phyloP scores from a whole-genome alignment of 2,329 filamentous ascomycete genomes.

The Colletotrichum caudatum region DNA sequence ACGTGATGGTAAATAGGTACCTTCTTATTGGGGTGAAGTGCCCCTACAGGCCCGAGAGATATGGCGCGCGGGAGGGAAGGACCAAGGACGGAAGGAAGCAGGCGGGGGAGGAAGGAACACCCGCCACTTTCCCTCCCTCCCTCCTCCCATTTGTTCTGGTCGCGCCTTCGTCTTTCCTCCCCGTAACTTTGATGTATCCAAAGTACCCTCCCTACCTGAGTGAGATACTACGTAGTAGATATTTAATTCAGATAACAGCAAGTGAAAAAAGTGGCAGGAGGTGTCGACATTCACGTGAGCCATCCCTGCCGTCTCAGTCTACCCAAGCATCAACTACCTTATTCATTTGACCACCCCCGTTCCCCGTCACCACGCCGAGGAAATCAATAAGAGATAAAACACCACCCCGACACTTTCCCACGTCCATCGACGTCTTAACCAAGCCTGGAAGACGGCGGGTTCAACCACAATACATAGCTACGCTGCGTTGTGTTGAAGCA shows the following conservation, averaged over 20 bases:
- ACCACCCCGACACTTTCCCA: neutral
- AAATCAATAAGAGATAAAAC: conserved; percentile 8
- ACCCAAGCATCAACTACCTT: neutral
- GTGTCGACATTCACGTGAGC: neutral
- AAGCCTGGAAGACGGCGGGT: neutral
- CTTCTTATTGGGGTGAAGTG: conserved; percentile 15
- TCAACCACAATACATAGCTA: neutral
- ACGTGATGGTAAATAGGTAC: conserved; percentile 3
- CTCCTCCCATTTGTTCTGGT: neutral
- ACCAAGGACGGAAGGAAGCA: neutral
- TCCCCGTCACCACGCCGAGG: neutral
- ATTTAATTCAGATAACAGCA: neutral
- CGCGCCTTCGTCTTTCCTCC: neutral
- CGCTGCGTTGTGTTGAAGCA: neutral
- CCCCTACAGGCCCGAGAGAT: neutral
- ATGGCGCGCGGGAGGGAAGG: neutral
- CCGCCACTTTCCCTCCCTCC: neutral
- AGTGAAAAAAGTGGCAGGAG: neutral
- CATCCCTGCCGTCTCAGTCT: conserved; percentile 3
- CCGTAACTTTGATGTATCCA: neutral
- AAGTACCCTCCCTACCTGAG: no score
- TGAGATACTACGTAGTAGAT: no score
- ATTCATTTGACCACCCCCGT: neutral
- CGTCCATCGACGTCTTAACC: neutral
- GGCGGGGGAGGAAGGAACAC: conserved; percentile 4